Evolutionary conservation across 768 basidiomycete species (phyloP).

Genomic region (Omphalotus guepiniiformis): DNA sequence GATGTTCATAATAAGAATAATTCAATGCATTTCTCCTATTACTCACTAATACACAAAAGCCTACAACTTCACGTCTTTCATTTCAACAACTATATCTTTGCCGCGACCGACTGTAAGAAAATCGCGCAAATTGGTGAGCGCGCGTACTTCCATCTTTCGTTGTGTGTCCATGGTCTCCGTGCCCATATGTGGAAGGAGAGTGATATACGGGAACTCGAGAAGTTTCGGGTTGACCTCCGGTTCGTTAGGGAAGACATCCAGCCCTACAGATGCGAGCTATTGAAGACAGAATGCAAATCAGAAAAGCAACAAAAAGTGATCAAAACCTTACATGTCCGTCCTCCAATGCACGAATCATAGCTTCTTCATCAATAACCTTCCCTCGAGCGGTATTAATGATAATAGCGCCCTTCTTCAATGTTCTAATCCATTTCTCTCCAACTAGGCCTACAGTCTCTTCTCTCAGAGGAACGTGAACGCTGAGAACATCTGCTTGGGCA

Average conservation of each 20-base stretch:
- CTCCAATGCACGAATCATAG: conserved; percentile 79
- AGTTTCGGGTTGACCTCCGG: conserved; percentile 76
- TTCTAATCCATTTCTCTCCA: conserved; percentile 69
- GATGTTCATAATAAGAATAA: too few species aligned
- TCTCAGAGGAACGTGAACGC: conserved; percentile 79
- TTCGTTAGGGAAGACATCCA: conserved; percentile 87
- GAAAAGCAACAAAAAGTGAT: not conserved
- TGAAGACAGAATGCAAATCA: conserved; percentile 7
- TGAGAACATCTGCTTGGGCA: conserved; percentile 72
- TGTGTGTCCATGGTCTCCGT: conserved; percentile 82
- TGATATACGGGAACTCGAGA: conserved; percentile 77
- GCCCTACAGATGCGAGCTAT: conserved; percentile 73
- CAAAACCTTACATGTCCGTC: conserved; percentile 72
- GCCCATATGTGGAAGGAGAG: conserved; percentile 89
- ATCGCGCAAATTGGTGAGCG: conserved; percentile 71
- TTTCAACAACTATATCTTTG: conserved; percentile 64
- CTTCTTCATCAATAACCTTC: conserved; percentile 84
- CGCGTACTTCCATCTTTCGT: conserved; percentile 80
- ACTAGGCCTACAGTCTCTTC: conserved; percentile 70
- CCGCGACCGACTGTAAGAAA: conserved; percentile 62
- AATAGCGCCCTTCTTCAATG: conserved; percentile 72
- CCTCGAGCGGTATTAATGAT: conserved; percentile 91
- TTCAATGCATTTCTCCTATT: too few species aligned
- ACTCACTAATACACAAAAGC: too few species aligned
- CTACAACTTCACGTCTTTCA: conserved; percentile 20